A percentile compares a stretch with the other conserved stretches of the same genome.
phyloP scores from a whole-genome alignment of 192 early-diverging fungal species.

The Kappamyces sp. region DNA sequence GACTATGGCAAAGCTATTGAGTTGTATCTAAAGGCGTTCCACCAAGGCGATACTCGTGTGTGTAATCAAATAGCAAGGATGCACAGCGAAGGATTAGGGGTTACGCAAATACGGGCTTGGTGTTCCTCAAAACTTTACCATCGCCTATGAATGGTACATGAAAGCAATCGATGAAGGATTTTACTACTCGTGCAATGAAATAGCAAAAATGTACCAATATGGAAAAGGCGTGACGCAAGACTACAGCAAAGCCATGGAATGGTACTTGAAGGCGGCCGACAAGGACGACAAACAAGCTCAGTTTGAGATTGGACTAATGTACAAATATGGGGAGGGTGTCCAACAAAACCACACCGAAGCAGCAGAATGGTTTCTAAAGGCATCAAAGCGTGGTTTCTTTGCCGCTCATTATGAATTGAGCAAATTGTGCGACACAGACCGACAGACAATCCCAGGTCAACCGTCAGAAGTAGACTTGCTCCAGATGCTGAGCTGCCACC shows the following conservation, averaged over 20 bases:
- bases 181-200: slow-evolving; percentile 24
- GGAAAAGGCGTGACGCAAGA: slow-evolving; percentile 17
- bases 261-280: slow-evolving; percentile 15
- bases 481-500: no score
- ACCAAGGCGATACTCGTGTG: slow-evolving; percentile 20
- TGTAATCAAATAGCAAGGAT: no score
- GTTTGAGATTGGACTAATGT: slow-evolving; percentile 34
- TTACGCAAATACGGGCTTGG: slow-evolving; percentile 8
- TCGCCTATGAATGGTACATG: slow-evolving; percentile 16
- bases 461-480: no score
- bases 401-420: slow-evolving; percentile 29
- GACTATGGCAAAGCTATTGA: slow-evolving; percentile 15
- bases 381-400: no score
- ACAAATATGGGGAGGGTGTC: slow-evolving; percentile 27
- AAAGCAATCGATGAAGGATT: slow-evolving; percentile 19
- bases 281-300: slow-evolving; percentile 19
- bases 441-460: no score
- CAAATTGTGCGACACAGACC: slow-evolving; percentile 31
- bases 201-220: slow-evolving; percentile 14
- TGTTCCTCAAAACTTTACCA: slow-evolving; percentile 3
- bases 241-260: slow-evolving; percentile 19
- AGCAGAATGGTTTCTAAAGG: no score
- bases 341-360: slow-evolving; percentile 21
- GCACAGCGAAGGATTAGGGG: slow-evolving; percentile 8
- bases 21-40: slow-evolving; percentile 20